phyloP scores from a whole-genome alignment of 768 basidiomycete species.

The Trametes gibbosa region DNA sequence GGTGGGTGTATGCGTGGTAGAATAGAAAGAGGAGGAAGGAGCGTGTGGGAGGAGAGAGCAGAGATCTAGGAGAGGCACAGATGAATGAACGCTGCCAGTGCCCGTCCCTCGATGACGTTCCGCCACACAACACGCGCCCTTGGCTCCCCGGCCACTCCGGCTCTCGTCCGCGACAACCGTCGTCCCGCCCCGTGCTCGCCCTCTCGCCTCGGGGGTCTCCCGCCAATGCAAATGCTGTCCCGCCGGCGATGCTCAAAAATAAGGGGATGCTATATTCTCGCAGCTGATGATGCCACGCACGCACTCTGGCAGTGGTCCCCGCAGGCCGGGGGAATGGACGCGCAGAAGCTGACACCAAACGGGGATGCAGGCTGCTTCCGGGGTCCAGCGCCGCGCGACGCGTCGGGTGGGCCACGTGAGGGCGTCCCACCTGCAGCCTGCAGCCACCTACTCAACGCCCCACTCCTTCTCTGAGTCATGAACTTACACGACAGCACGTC shows the following conservation, averaged over 20 bases:
- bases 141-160: not conserved
- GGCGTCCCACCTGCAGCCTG: slow-evolving; percentile 4
- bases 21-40: slow-evolving; percentile 10
- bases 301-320: no score
- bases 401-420: slow-evolving; percentile 17
- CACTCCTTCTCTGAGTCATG: not conserved
- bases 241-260: not conserved
- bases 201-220: not conserved
- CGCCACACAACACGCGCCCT: slow-evolving; percentile 8
- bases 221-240: not conserved
- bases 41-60: slow-evolving; percentile 11
- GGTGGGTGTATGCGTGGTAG: not conserved
- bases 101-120: slow-evolving; percentile 17
- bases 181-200: no score
- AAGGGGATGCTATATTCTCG: not conserved
- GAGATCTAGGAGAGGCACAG: slow-evolving; percentile 7
- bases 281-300: not conserved
- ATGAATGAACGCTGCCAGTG: slow-evolving; percentile 18
- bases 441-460: slow-evolving; percentile 18
- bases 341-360: not conserved
- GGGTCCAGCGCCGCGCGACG: slow-evolving; percentile 17
- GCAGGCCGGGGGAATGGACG: slow-evolving; percentile 4
- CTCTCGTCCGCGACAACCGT: not conserved
- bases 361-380: slow-evolving; percentile 6
- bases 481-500: not conserved